phyloP scores from a whole-genome alignment of 2,329 filamentous ascomycete species.

The Aspergillus phoenicis region DNA sequence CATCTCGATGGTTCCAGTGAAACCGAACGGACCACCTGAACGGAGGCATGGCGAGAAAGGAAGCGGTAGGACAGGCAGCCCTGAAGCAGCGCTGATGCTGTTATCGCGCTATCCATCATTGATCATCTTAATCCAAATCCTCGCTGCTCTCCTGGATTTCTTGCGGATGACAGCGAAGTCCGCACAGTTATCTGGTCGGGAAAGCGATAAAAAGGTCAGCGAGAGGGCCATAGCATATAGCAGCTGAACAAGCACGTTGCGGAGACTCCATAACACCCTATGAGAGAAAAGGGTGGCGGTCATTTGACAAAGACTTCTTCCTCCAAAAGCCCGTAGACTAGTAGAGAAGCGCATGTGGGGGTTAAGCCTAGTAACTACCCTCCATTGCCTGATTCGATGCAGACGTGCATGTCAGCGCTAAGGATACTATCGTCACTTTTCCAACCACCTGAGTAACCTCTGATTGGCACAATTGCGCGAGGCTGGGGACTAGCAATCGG shows the following conservation, averaged over 20 bases:
- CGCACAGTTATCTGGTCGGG: neutral
- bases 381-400: neutral
- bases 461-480: neutral
- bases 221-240: neutral
- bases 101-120: neutral
- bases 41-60: neutral
- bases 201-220: neutral
- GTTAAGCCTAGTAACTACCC: too few relatives aligned
- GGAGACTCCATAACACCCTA: neutral
- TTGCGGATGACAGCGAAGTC: neutral
- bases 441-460: neutral
- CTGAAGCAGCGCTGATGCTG: neutral
- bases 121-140: neutral
- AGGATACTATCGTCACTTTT: neutral
- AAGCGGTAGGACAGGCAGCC: fast-evolving
- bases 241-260: neutral
- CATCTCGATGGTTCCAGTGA: neutral
- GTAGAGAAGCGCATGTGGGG: too few relatives aligned
- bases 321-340: too few relatives aligned
- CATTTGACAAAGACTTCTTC: too few relatives aligned
- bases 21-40: fast-evolving
- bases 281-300: too few relatives aligned
- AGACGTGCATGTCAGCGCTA: neutral
- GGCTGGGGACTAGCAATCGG: neutral
- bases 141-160: neutral